A percentile compares a stretch with the other conserved stretches of the same genome.
Conservation (phyloP, 352 stramenopile species). For the Phytopythium helicoides region DNA sequence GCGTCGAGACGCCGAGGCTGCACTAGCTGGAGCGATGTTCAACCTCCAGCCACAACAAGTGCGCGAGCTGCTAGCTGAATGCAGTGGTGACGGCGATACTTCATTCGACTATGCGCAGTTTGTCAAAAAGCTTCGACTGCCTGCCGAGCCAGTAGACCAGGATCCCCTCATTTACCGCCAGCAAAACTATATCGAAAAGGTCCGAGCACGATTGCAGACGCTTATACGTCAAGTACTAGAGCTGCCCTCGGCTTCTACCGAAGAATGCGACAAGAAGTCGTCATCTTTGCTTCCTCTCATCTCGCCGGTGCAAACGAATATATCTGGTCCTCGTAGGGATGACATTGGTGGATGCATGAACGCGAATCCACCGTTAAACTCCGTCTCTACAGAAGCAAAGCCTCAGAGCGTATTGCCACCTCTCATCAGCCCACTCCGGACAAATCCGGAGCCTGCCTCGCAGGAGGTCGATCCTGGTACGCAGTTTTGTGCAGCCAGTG, state of each 20-base stretch:
- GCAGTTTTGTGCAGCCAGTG: background rate
- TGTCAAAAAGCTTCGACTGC: conserved; percentile 30
- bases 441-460: background rate
- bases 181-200: conserved; percentile 39
- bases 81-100: conserved; percentile 22
- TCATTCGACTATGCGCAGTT: conserved; percentile 44
- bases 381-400: background rate
- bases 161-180: conserved; percentile 44
- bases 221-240: background rate
- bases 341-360: background rate
- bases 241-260: background rate
- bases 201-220: conserved; percentile 1
- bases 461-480: conserved; percentile 1
- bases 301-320: background rate
- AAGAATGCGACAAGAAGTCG: background rate
- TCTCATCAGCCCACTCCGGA: background rate
- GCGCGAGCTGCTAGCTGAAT: conserved; percentile 27
- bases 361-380: background rate
- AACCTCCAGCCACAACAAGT: conserved; percentile 33
- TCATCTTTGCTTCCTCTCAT: background rate
- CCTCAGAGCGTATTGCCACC: background rate
- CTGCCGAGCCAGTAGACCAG: conserved; percentile 9
- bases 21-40: conserved; percentile 33
- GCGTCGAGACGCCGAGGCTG: conserved; percentile 24
- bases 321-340: background rate